A percentile compares a stretch with the other conserved stretches of the same genome.
Conservation (phyloP, 139 green algal species). For the Chlamydomonas sp. region DNA sequence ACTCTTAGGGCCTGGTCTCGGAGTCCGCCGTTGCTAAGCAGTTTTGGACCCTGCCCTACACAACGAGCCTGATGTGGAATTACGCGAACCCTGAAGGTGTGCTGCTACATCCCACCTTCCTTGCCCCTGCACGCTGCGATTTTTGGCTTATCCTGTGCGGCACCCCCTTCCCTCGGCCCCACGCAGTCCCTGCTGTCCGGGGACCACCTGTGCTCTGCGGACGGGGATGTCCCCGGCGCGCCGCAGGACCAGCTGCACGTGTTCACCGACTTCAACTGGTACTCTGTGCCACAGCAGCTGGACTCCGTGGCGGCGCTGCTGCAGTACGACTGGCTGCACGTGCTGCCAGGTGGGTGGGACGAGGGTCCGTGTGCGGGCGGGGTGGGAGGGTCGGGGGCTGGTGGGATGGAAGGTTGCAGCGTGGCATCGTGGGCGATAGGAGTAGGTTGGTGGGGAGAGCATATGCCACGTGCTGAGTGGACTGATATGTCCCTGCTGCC, state of each 20-base stretch:
- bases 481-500: no score
- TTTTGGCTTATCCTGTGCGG: neutral
- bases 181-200: constrained; percentile 25
- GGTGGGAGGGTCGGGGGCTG: no score
- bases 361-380: no score
- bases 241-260: constrained; percentile 36
- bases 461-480: no score
- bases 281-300: constrained; percentile 62
- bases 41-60: neutral
- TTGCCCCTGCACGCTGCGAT: neutral
- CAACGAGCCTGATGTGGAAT: neutral
- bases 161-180: neutral
- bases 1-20: constrained; percentile 37
- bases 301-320: constrained; percentile 64
- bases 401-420: no score
- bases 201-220: constrained; percentile 47
- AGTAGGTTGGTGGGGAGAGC: no score
- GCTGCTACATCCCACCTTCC: neutral
- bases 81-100: neutral
- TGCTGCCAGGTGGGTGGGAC: constrained; percentile 65
- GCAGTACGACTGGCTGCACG: constrained; percentile 71
- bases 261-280: constrained; percentile 58
- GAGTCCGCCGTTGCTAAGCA: neutral
- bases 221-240: neutral
- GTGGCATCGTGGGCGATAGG: no score